Percentiles rank a stretch among this genome's conserved stretches.
phyloP scores from a whole-genome alignment of 805 yeast genomes.

The Candida maltosa region DNA sequence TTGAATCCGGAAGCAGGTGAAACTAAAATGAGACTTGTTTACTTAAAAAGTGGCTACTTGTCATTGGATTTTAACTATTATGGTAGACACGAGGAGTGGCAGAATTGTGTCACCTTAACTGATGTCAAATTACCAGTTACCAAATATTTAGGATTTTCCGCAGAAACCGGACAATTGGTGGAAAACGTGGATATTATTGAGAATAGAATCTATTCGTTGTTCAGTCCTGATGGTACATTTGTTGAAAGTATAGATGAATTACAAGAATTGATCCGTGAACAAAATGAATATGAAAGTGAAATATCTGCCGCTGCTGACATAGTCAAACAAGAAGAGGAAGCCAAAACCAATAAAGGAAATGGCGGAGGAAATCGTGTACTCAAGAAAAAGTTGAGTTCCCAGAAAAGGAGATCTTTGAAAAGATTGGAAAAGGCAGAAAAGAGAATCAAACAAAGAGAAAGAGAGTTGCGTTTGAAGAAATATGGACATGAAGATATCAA shows the following conservation, averaged over 20 bases:
- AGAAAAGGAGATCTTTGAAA: constrained; percentile 26
- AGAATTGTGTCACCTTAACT: constrained; percentile 56
- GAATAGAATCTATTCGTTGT: constrained; percentile 52
- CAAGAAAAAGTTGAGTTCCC: constrained; percentile 20
- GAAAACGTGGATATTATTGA: constrained; percentile 66
- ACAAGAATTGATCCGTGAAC: constrained; percentile 31
- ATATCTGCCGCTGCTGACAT: constrained; percentile 7
- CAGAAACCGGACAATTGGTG: constrained; percentile 77
- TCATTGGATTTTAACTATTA: constrained; percentile 62
- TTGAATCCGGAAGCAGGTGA: constrained; percentile 45
- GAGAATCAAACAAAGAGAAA: constrained; percentile 37
- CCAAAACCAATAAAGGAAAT: constrained; percentile 18
- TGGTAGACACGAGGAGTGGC: constrained; percentile 50
- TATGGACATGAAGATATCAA: constrained; percentile 39
- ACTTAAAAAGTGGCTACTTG: constrained; percentile 57
- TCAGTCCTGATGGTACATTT: constrained; percentile 41
- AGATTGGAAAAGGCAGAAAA: constrained; percentile 35
- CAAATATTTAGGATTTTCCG: constrained; percentile 69
- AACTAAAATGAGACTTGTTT: constrained; percentile 56
- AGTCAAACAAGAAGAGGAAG: constrained; percentile 10
- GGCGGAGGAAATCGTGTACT: constrained; percentile 10
- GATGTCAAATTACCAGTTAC: constrained; percentile 49
- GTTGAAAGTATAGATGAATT: constrained; percentile 45
- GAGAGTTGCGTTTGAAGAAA: constrained; percentile 27
- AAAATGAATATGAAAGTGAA: constrained; percentile 21